Evolutionary conservation across 2,329 filamentous ascomycete species (phyloP).

Genomic region (Talaromyces sp.): DNA sequence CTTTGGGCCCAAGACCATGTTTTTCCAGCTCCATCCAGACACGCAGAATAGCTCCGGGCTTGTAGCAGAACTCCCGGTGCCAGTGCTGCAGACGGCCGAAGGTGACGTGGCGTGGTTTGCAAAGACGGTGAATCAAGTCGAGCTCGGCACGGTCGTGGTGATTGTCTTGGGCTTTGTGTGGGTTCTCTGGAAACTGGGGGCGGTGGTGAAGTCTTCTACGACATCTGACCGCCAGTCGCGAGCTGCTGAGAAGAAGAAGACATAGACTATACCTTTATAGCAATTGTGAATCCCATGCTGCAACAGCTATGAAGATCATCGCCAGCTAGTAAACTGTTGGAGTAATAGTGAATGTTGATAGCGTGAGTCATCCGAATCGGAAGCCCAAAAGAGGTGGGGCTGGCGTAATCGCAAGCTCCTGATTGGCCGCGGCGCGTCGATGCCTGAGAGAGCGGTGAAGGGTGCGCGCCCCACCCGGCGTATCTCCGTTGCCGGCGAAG

Average conservation of each 20-base stretch:
- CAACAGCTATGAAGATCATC: no score
- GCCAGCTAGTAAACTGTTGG: no score
- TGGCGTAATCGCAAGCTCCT: conserved; percentile 2
- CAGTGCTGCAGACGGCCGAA: conserved; percentile 57
- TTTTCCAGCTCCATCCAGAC: conserved; percentile 63
- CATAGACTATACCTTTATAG: neutral
- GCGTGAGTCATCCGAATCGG: conserved; percentile 9
- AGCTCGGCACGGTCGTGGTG: conserved; percentile 52
- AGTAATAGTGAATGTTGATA: neutral
- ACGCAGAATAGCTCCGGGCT: conserved; percentile 28
- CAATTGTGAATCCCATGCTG: neutral
- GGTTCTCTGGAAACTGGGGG: conserved; percentile 57
- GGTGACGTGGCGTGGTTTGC: conserved; percentile 35
- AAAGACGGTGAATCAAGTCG: conserved; percentile 35
- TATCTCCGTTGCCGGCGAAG: conserved; percentile 1
- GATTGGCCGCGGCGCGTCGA: conserved; percentile 1
- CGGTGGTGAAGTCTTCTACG: conserved; percentile 10
- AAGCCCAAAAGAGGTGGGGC: neutral
- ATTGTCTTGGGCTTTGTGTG: conserved; percentile 64
- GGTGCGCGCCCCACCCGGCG: neutral
- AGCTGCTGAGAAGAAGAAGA: neutral
- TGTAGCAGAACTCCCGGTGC: conserved; percentile 55
- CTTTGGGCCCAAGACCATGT: conserved; percentile 71
- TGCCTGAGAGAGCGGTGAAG: conserved; percentile 11
- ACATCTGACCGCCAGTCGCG: neutral